Percentiles rank a stretch among this genome's conserved stretches.
phyloP scores from a whole-genome alignment of 1,139 yeast species.

The Taiozyma sp. region DNA sequence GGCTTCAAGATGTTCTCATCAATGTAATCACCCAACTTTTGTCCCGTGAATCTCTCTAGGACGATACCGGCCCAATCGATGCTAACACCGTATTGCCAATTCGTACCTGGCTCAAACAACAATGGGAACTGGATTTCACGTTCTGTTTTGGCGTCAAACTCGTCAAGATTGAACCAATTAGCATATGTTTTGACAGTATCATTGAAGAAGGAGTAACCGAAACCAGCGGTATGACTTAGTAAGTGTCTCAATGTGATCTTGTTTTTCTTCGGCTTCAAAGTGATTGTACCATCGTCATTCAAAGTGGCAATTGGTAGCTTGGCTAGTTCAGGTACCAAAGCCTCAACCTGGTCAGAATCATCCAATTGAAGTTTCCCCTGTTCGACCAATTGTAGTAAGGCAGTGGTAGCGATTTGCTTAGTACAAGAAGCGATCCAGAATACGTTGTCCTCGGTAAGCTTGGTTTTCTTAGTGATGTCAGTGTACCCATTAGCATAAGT shows the following conservation, averaged over 20 bases:
- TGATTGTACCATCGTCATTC: slow-evolving; percentile 30
- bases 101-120: slow-evolving; percentile 47
- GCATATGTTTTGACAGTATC: slow-evolving; percentile 21
- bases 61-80: slow-evolving; percentile 52
- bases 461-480: slow-evolving; percentile 19
- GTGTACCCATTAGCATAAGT: slow-evolving; percentile 18
- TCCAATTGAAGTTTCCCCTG: slow-evolving; percentile 40
- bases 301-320: slow-evolving; percentile 36
- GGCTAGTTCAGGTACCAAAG: slow-evolving; percentile 38
- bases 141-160: slow-evolving; percentile 13
- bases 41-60: slow-evolving; percentile 40
- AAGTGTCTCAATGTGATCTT: slow-evolving; percentile 44
- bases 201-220: slow-evolving; percentile 42
- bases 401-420: slow-evolving; percentile 44
- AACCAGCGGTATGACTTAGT: slow-evolving; percentile 48
- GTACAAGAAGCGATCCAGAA: slow-evolving; percentile 44
- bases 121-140: slow-evolving; percentile 32
- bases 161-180: slow-evolving; percentile 22
- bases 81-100: slow-evolving; percentile 47
- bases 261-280: slow-evolving; percentile 29
- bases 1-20: slow-evolving; percentile 39
- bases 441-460: slow-evolving; percentile 28
- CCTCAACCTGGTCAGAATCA: slow-evolving; percentile 32
- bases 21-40: slow-evolving; percentile 38
- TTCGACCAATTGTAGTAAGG: slow-evolving; percentile 42